A percentile compares a stretch with the other conserved stretches of the same genome.
phyloP scores from a whole-genome alignment of 2,329 filamentous ascomycete species.

The Geoglossum cookeanum region DNA sequence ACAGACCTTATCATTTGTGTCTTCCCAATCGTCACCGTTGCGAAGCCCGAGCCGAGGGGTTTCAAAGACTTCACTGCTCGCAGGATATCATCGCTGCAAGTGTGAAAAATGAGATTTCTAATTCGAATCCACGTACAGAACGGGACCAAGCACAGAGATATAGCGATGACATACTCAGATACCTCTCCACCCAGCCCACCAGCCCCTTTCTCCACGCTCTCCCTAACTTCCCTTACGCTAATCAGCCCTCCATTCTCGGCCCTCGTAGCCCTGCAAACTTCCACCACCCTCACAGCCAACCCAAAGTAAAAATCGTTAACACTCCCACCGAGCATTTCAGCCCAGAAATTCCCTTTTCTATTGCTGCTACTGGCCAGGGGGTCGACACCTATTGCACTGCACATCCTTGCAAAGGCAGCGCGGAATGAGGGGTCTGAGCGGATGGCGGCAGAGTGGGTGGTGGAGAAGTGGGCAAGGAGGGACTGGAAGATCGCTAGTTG shows the following conservation, averaged over 20 bases:
- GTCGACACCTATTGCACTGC: slow-evolving; percentile 87
- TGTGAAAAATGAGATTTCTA: background rate
- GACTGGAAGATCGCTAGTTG: slow-evolving; percentile 94
- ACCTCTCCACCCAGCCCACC: slow-evolving; percentile 56
- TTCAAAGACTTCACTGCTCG: slow-evolving; percentile 73
- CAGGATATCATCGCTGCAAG: slow-evolving; percentile 59
- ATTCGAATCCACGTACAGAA: background rate
- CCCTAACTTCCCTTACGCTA: slow-evolving; percentile 60
- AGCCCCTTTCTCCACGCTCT: slow-evolving; percentile 47
- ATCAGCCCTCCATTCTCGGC: slow-evolving; percentile 87
- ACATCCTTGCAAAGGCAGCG: slow-evolving; percentile 97
- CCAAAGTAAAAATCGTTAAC: slow-evolving; percentile 99
- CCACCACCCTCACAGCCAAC: slow-evolving; percentile 84
- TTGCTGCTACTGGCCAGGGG: slow-evolving; percentile 55
- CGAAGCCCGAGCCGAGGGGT: slow-evolving; percentile 76
- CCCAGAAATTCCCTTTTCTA: slow-evolving; percentile 49
- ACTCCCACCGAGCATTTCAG: slow-evolving; percentile 72
- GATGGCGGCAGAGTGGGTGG: slow-evolving; percentile 89
- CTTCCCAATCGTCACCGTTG: slow-evolving; percentile 63
- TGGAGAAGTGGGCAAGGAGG: slow-evolving; percentile 81
- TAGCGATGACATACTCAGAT: slow-evolving; percentile 40
- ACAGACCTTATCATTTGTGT: slow-evolving; percentile 81
- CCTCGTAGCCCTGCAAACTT: slow-evolving; percentile 71
- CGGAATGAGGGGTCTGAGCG: slow-evolving; percentile 89
- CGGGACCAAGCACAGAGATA: background rate